phyloP scores from a whole-genome alignment of 352 stramenopile genomes.

The Plasmopara halstedii region DNA sequence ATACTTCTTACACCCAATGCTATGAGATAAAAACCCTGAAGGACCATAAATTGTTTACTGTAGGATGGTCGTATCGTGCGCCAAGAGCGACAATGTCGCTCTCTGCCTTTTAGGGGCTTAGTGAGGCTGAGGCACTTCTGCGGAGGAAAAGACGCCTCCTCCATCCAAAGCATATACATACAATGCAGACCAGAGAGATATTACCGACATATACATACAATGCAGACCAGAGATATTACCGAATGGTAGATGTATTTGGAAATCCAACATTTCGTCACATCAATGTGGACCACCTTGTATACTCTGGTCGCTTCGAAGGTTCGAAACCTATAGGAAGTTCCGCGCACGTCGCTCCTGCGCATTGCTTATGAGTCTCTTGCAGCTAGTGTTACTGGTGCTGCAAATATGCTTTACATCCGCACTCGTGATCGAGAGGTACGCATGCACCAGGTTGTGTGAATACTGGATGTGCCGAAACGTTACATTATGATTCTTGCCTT shows the following conservation, averaged over 20 bases:
- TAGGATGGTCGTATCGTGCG: constrained; percentile 76
- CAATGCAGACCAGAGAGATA: too few species aligned
- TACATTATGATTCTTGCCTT: constrained; percentile 9
- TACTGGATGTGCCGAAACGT: constrained; percentile 1
- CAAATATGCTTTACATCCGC: constrained; percentile 12
- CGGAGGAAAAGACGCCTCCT: constrained; percentile 11
- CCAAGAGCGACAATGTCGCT: constrained; percentile 2
- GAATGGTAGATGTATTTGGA: too few species aligned
- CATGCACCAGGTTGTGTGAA: neutral
- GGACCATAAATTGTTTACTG: constrained; percentile 46
- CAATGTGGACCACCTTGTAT: constrained; percentile 4
- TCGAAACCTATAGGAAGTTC: neutral
- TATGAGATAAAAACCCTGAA: constrained; percentile 87
- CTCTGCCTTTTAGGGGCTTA: constrained; percentile 18
- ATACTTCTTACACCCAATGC: constrained; percentile 86
- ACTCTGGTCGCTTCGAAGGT: neutral
- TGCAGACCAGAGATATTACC: constrained; percentile 12
- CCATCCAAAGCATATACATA: too few species aligned
- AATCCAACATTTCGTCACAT: too few species aligned
- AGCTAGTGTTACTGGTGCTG: constrained; percentile 12
- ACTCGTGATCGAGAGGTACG: constrained; percentile 46
- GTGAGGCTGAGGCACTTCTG: constrained; percentile 35
- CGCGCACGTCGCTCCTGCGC: constrained; percentile 4
- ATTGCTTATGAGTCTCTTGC: constrained; percentile 13
- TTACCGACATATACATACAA: too few species aligned